Conservation (phyloP, 108 stramenopile genomes). For the Aurantiochytrium sp. region DNA sequence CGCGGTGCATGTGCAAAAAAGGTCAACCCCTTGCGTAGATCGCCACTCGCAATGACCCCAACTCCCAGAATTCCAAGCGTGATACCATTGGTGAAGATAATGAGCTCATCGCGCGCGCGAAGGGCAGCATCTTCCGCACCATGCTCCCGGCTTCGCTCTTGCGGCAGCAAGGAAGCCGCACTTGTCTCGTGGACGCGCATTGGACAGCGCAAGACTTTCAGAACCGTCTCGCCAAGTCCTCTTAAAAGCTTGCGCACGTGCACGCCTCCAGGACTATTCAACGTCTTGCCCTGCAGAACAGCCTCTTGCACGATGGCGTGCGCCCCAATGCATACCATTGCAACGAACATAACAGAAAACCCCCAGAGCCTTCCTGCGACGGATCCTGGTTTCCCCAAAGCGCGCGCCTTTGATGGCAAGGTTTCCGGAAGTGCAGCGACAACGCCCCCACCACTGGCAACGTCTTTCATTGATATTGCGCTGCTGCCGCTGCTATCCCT, state of each 20-base stretch:
- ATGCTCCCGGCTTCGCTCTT: neutral
- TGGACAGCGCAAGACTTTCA: no score
- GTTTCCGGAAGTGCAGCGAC: no score
- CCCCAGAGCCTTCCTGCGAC: neutral
- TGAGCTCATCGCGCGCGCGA: neutral
- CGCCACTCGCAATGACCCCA: neutral
- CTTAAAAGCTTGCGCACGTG: neutral
- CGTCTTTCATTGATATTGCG: no score
- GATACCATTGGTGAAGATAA: neutral
- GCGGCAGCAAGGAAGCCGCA: no score
- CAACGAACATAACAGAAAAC: neutral
- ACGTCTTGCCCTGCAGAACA: neutral
- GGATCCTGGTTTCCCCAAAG: neutral
- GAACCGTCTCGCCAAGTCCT: no score
- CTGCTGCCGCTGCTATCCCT: no score
- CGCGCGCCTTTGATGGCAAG: neutral
- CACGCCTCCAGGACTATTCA: neutral
- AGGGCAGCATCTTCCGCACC: neutral
- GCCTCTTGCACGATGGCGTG: neutral
- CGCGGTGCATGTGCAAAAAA: neutral
- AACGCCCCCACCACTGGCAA: no score
- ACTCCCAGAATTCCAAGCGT: neutral
- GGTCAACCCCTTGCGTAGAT: neutral
- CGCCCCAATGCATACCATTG: neutral
- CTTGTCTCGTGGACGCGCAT: no score